These are phyloP conservation scores for Penicillium desertorum DNA, from an alignment of 495 filamentous ascomycete species.

Conservation along the genomic window DNA sequence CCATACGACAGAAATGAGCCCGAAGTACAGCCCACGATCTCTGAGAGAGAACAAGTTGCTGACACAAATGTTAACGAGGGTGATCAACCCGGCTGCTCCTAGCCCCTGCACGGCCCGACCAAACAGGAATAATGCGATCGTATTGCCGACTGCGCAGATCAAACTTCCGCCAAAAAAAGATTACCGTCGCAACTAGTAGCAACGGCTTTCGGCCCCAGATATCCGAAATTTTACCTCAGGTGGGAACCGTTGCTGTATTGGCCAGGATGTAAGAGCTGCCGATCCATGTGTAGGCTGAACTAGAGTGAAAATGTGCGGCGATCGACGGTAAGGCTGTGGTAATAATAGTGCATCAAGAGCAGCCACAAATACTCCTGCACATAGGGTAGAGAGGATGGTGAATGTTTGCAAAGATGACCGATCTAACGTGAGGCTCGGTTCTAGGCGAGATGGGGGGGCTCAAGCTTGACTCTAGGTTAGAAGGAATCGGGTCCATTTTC, in stretches of 20 bases:
- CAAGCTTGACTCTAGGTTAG: neutral
- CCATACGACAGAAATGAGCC: conserved; percentile 32
- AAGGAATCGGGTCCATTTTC: neutral
- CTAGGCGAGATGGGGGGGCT: neutral
- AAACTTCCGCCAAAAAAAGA: conserved; percentile 33
- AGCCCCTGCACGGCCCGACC: conserved; percentile 39
- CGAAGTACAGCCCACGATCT: conserved; percentile 35
- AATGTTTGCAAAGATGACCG: neutral
- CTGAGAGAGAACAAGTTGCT: conserved; percentile 42
- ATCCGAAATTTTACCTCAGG: conserved; percentile 55
- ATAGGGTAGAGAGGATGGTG: neutral
- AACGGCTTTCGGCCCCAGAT: conserved; percentile 59
- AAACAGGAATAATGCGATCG: conserved; percentile 24
- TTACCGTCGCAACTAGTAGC: conserved; percentile 34
- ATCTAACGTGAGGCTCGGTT: too few species aligned
- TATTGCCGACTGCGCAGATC: conserved; percentile 17
- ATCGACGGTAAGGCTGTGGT: conserved; percentile 59
- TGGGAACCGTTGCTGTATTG: conserved; percentile 44
- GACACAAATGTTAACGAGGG: conserved; percentile 29
- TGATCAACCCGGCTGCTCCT: conserved; percentile 34
- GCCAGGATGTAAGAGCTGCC: conserved; percentile 59
- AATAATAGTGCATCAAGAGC: conserved; percentile 61
- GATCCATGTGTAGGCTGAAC: conserved; percentile 61
- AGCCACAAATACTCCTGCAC: conserved; percentile 46
- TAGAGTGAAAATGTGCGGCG: conserved; percentile 50